phyloP scores from a whole-genome alignment of 2,329 filamentous ascomycete species.

The Stagonosporopsis vannaccii region DNA sequence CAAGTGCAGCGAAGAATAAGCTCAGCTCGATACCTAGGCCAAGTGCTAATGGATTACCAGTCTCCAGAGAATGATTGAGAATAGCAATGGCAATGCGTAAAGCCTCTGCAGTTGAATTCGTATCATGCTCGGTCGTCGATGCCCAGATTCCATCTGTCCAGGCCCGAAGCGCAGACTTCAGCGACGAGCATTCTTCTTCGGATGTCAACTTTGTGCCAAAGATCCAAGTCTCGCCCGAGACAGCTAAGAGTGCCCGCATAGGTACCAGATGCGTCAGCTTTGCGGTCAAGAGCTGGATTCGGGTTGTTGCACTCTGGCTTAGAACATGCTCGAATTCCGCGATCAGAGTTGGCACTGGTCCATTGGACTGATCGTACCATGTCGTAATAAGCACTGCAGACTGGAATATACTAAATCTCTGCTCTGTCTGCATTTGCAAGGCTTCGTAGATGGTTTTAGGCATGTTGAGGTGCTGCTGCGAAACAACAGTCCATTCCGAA shows the following conservation, averaged over 20 bases:
- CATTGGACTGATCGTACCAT: conserved; percentile 34
- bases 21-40: conserved; percentile 45
- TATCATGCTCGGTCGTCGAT: conserved; percentile 3
- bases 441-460: conserved; percentile 39
- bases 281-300: conserved; percentile 44
- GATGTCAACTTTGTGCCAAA: conserved; percentile 52
- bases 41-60: conserved; percentile 25
- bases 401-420: conserved; percentile 43
- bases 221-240: conserved; percentile 56
- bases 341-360: conserved; percentile 19
- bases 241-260: conserved; percentile 52
- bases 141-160: conserved; percentile 49
- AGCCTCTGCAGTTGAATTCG: conserved; percentile 31
- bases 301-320: conserved; percentile 29
- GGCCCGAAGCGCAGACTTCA: conserved; percentile 42
- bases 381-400: conserved; percentile 48
- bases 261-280: conserved; percentile 51
- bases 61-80: conserved; percentile 30
- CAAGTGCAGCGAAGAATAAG: conserved; percentile 45
- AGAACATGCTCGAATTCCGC: conserved; percentile 36
- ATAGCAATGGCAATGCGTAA: conserved; percentile 19
- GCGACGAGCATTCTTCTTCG: conserved; percentile 38
- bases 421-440: conserved; percentile 1
- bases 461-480: conserved; percentile 28
- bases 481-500: conserved; percentile 32